These are phyloP conservation scores for Xylaria sp. DNA, from an alignment of 2,329 filamentous ascomycete species.

Conservation along the genomic window DNA sequence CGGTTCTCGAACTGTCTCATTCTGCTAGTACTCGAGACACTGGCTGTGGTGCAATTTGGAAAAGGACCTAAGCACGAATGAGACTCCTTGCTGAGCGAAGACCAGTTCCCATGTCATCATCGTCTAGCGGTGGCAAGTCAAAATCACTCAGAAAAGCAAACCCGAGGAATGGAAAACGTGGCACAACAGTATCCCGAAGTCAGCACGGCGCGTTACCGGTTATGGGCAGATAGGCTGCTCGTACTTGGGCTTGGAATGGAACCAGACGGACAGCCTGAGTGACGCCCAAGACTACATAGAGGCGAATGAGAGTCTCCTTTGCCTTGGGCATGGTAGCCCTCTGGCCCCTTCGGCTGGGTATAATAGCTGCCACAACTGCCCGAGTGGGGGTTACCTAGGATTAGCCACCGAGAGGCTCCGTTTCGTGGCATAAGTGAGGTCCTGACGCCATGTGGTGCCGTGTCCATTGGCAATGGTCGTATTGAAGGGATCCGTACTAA, in stretches of 20 bases:
- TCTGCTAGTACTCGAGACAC: slow-evolving; percentile 36
- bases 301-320: slow-evolving; percentile 21
- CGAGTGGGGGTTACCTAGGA: slow-evolving; percentile 15
- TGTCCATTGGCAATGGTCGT: slow-evolving; percentile 29
- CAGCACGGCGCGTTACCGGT: slow-evolving; percentile 39
- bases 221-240: slow-evolving; percentile 28
- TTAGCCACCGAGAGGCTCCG: slow-evolving; percentile 18
- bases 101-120: slow-evolving; percentile 32
- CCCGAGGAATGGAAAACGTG: slow-evolving; percentile 42
- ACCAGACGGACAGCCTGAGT: slow-evolving; percentile 21
- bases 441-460: slow-evolving; percentile 29
- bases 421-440: slow-evolving; percentile 35
- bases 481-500: slow-evolving; percentile 20
- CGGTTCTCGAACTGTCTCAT: slow-evolving; percentile 23
- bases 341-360: slow-evolving; percentile 31
- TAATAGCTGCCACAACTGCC: slow-evolving; percentile 27
- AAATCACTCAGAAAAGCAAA: slow-evolving; percentile 30
- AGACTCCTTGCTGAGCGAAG: slow-evolving; percentile 33
- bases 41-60: slow-evolving; percentile 34
- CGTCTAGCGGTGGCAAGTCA: slow-evolving; percentile 20
- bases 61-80: slow-evolving; percentile 34
- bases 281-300: slow-evolving; percentile 31
- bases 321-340: slow-evolving; percentile 28
- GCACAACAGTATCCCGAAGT: slow-evolving; percentile 42
- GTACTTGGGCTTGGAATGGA: slow-evolving; percentile 12